phyloP scores from a whole-genome alignment of 495 filamentous ascomycete genomes.

The Pyrenula massariospora region DNA sequence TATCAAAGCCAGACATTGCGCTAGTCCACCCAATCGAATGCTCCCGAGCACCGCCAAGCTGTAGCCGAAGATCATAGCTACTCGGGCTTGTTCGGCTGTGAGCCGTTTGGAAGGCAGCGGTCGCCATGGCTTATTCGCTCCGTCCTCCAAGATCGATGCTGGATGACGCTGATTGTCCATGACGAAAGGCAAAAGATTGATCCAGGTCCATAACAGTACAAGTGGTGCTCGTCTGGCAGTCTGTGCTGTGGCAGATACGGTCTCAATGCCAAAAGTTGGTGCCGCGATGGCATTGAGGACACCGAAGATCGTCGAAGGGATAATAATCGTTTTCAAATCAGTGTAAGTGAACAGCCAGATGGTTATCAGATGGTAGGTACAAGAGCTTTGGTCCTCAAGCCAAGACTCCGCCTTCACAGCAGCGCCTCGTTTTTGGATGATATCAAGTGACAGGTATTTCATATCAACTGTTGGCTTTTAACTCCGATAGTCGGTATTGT shows the following conservation, averaged over 20 bases:
- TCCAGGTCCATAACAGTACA: slow-evolving; percentile 16
- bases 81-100: slow-evolving; percentile 7
- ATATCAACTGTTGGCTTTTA: no score
- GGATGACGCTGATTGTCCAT: slow-evolving; percentile 22
- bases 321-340: slow-evolving; percentile 28
- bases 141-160: slow-evolving; percentile 17
- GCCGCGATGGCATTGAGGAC: slow-evolving; percentile 20
- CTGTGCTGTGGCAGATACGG: neutral
- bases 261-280: neutral
- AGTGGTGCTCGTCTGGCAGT: slow-evolving; percentile 5
- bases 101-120: slow-evolving; percentile 16
- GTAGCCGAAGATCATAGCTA: slow-evolving; percentile 8
- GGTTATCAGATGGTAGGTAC: slow-evolving; percentile 14
- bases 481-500: no score
- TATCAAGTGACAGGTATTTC: no score
- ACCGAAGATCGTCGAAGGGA: slow-evolving; percentile 24
- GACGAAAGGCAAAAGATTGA: slow-evolving; percentile 20
- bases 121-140: slow-evolving; percentile 27
- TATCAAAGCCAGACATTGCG: slow-evolving; percentile 14
- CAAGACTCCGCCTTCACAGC: no score
- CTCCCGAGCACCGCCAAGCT: slow-evolving; percentile 5
- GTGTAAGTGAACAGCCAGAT: slow-evolving; percentile 26
- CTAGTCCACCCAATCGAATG: slow-evolving; percentile 5
- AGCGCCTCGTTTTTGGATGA: no score
- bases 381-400: no score